Base-by-base conservation (phyloP, 768 basidiomycete species). In the Lactarius hatsudake region DNA sequence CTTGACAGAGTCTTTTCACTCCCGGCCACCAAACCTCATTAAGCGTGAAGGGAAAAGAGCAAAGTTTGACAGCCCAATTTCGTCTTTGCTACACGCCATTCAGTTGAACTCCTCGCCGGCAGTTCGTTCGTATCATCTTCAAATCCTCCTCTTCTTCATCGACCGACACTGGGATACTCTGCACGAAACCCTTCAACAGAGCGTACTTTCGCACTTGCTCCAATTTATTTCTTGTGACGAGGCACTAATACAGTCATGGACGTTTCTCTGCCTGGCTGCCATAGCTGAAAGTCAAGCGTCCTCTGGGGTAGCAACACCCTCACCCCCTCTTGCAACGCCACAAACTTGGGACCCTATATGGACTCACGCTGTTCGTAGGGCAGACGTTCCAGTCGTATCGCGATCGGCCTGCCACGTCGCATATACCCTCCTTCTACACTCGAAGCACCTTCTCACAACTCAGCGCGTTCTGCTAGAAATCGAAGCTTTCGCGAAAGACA, bases 61-160 rank as follows among this genome's bases (percentile, higher is more conserved):
- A 28, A 84, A 81, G 71, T 71, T 82, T 15, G 85, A 87, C 68
- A 85, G 87, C 69, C 88, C 91, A 2, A 78, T 93, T 62, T 73
- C 79, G 1, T 75, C 79, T 20, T 77, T 93, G 23, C 78, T 93
- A 12, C 72, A 78, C 59, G 80, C 80, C 13, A 81, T 89, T 66
- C 80, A 80, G 62, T 66, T 74, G 10, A 74, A 76, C 55, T 67
- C 64, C 20, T 69, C 75, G 3, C 73, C 77, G 71, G 70, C 71
- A 74, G 71, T 81, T 77, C 71, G 78, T 74, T 68, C 83, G 78
- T 78, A 84, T 70, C 80, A 83, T 70, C 77, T 96, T 1, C 94
- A 97, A 76, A 80, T 87, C 12, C 79, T 97, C 3, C 84, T 96
- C 28, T 97, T 98, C 79, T 81, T 97, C 74, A 83, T 95, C 68